Conservation (phyloP, 768 basidiomycete genomes). For the Lactarius evosmus region DNA sequence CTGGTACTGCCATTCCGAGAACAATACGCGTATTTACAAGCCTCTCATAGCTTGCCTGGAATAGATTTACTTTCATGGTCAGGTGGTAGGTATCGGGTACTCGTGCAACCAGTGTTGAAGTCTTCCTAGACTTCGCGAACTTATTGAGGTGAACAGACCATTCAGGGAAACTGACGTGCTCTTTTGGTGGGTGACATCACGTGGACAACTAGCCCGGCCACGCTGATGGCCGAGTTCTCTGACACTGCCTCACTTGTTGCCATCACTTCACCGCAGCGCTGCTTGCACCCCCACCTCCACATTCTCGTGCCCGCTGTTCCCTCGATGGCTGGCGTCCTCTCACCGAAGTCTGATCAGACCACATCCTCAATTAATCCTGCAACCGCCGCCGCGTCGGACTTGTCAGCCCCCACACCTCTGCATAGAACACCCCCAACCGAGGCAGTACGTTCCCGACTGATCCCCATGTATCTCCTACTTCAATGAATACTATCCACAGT, state of each 20-base stretch:
- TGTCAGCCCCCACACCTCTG: conserved; percentile 33
- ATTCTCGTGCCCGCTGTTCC: background rate
- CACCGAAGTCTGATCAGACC: conserved; percentile 50
- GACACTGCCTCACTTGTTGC: background rate
- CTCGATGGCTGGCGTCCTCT: conserved; percentile 35
- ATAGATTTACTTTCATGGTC: too few relatives aligned
- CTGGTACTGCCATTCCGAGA: too few relatives aligned
- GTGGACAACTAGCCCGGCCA: background rate
- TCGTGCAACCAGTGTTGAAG: too few relatives aligned
- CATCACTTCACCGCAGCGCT: background rate
- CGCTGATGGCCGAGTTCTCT: background rate
- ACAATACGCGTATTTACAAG: too few relatives aligned
- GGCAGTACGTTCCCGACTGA: conserved; percentile 8
- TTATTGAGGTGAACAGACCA: background rate
- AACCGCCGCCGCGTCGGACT: conserved; percentile 43
- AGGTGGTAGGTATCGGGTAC: too few relatives aligned
- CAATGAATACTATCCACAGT: conserved; percentile 35
- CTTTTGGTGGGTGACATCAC: background rate
- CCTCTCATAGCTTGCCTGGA: too few relatives aligned
- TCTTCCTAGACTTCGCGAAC: background rate
- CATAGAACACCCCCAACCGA: background rate
- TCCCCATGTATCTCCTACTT: background rate
- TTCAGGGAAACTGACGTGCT: background rate
- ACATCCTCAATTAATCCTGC: conserved; percentile 42
- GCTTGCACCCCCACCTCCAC: background rate